Evolutionary conservation across 1,284 basidiomycete genomes (phyloP).

Genomic region (Baeospora myosura): DNA sequence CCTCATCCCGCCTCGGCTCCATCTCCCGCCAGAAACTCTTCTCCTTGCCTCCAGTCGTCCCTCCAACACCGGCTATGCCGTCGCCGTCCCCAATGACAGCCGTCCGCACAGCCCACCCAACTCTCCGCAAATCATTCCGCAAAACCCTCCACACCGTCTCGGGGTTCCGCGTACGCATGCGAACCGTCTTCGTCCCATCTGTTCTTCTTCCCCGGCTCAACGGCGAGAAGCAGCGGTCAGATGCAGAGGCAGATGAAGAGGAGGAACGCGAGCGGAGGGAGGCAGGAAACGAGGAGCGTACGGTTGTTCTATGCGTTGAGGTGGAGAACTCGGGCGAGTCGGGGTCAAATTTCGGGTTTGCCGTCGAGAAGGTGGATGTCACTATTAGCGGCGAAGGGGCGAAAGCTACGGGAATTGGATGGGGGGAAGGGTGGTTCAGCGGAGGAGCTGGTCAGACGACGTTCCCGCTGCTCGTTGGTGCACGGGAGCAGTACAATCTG

Average conservation of each 20-base stretch:
- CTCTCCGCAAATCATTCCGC: constrained; percentile 80
- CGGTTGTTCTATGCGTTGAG: constrained; percentile 81
- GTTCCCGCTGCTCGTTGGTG: constrained; percentile 66
- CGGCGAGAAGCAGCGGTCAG: constrained; percentile 16
- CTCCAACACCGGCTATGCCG: constrained; percentile 31
- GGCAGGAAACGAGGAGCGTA: constrained; percentile 72
- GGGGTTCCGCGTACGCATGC: constrained; percentile 82
- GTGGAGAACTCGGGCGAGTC: constrained; percentile 69
- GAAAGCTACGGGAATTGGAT: constrained; percentile 44
- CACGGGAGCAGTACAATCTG: constrained; percentile 77
- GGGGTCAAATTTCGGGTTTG: constrained; percentile 52
- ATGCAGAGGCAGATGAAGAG: constrained; percentile 28
- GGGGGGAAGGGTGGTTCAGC: too few species aligned
- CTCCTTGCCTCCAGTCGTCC: constrained; percentile 43
- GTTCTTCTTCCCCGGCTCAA: constrained; percentile 43
- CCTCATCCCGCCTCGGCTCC: constrained; percentile 59
- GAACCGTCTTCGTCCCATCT: constrained; percentile 81
- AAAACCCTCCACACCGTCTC: constrained; percentile 70
- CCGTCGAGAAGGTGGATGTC: constrained; percentile 67
- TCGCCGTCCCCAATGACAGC: constrained; percentile 37
- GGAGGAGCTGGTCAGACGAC: constrained; percentile 37
- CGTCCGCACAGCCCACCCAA: constrained; percentile 41
- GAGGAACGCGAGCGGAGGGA: constrained; percentile 50
- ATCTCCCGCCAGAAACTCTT: constrained; percentile 56
- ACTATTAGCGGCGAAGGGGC: constrained; percentile 41